Conservation (phyloP, 768 basidiomycete species). For the Leccinum arenicola region DNA sequence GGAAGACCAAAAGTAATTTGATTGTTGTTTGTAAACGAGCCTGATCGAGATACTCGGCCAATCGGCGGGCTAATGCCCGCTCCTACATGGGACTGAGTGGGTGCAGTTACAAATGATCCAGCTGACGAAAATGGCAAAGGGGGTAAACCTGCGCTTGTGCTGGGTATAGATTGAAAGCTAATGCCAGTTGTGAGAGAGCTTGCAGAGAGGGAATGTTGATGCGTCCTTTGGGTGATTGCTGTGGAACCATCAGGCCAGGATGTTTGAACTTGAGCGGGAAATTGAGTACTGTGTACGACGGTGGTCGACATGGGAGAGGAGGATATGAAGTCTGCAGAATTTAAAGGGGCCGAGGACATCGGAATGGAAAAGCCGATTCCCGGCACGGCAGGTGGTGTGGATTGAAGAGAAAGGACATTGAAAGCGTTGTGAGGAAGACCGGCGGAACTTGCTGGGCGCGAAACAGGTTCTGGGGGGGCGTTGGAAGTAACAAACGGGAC, state of each 20-base stretch:
- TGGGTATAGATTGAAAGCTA: constrained; percentile 34
- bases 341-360: constrained; percentile 16
- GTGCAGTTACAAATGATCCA: constrained; percentile 29
- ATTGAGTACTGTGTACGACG: constrained; percentile 16
- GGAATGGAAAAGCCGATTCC: constrained; percentile 22
- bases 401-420: constrained; percentile 21
- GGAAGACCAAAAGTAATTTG: constrained; percentile 38
- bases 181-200: constrained; percentile 25
- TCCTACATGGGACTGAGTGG: constrained; percentile 23
- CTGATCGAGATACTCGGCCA: constrained; percentile 57
- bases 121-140: constrained; percentile 30
- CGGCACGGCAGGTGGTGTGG: constrained; percentile 13
- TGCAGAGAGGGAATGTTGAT: constrained; percentile 32
- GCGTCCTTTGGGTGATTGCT: constrained; percentile 28
- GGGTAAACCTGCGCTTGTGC: constrained; percentile 27
- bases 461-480: constrained; percentile 26
- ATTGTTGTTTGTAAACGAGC: constrained; percentile 50
- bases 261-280: constrained; percentile 25
- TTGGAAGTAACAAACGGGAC: constrained; percentile 27
- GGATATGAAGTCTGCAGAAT: constrained; percentile 24
- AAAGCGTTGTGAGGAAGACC: constrained; percentile 24
- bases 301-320: constrained; percentile 21
- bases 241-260: constrained; percentile 31
- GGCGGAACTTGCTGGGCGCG: constrained; percentile 34
- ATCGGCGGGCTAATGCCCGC: constrained; percentile 36